Evolutionary conservation across 192 early-diverging fungal genomes (phyloP), one percentile per base, ranked within the genome.

Genomic region (Lunasporangiospora selenospora): DNA sequence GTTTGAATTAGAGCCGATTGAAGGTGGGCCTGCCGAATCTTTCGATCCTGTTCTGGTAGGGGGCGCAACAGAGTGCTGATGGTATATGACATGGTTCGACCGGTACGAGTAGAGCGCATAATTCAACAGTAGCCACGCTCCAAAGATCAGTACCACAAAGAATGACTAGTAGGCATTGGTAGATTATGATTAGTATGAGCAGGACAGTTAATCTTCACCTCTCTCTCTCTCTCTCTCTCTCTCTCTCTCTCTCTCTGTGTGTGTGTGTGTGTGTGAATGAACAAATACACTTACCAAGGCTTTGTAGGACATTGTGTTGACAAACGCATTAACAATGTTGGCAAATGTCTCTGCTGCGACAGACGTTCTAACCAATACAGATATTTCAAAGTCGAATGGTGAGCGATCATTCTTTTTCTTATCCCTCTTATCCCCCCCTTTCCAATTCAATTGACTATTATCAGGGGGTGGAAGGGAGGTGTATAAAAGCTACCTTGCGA

Each of bases 281-380:
- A n/a, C n/a, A n/a, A n/a, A n/a, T n/a, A n/a, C n/a, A 3, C 42
- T 67, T 77, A 83, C 85, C 89, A 95, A 89, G 0, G 92, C 90
- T 53, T 95, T 95, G 49, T 89, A 87, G n/a, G 91, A 92, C 7
- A 95, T 83, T 8, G 91, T 88, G 29, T 95, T 88, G 31, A 93
- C 85, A 54, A 95, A 90, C 32, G 89, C 83, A 55, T 93, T 94
- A 43, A 92, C 69, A 29, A 94, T 93, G 42, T 90, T 86, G 23
- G 89, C 93, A 69, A 94, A 75, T 0, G 91, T 90, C 62, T 95
- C 89, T 2, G 93, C 92, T 0, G 90, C 87, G 15, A 95, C 83
- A 45, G 88, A 85, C 11, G 88, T 80, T 42, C 92, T 85, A 59
- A 23, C 18, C 21, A 21, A 9, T n/a, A 54, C 26, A 40, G 23